Percentiles rank a stretch among this genome's conserved stretches.
phyloP scores from a whole-genome alignment of 768 basidiomycete species.

The Boletus subcaerulescens region DNA sequence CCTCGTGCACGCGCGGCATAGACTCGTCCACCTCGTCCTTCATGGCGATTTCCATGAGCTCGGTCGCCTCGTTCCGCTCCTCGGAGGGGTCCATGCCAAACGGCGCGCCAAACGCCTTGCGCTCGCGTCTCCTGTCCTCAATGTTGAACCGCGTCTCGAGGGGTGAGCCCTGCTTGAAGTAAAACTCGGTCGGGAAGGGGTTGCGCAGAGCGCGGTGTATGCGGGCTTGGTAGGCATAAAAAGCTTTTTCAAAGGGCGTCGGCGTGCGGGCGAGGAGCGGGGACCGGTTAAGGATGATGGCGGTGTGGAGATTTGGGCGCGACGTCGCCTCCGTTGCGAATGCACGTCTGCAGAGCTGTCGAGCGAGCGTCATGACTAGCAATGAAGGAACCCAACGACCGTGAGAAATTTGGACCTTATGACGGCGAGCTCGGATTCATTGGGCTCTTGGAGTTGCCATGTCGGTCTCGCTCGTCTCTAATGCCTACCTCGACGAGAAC shows the following conservation, averaged over 20 bases:
- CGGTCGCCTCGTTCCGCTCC: constrained; percentile 45
- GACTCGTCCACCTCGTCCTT: constrained; percentile 60
- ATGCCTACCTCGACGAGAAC: constrained; percentile 80
- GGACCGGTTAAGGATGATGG: constrained; percentile 75
- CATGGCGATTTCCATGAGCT: constrained; percentile 57
- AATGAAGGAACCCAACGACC: constrained; percentile 9
- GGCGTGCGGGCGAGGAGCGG: constrained; percentile 73
- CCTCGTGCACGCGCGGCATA: constrained; percentile 56
- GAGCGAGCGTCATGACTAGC: neutral
- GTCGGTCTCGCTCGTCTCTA: constrained; percentile 77
- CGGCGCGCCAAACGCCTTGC: constrained; percentile 65
- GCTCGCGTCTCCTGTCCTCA: constrained; percentile 72
- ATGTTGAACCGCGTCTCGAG: constrained; percentile 77
- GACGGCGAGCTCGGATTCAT: too few species aligned
- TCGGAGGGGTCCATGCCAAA: constrained; percentile 46
- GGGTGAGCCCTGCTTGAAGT: constrained; percentile 89
- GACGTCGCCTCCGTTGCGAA: constrained; percentile 42
- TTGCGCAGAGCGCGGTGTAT: constrained; percentile 84
- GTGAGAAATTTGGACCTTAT: constrained; percentile 32
- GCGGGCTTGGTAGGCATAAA: constrained; percentile 79
- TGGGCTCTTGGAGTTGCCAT: constrained; percentile 34
- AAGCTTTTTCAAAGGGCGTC: constrained; percentile 72
- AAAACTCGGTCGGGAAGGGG: constrained; percentile 86
- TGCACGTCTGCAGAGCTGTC: constrained; percentile 29
- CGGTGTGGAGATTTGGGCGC: constrained; percentile 48